Evolutionary conservation across 106 monocot genomes (phyloP).

Genomic region (Xerophyta viscosa): DNA sequence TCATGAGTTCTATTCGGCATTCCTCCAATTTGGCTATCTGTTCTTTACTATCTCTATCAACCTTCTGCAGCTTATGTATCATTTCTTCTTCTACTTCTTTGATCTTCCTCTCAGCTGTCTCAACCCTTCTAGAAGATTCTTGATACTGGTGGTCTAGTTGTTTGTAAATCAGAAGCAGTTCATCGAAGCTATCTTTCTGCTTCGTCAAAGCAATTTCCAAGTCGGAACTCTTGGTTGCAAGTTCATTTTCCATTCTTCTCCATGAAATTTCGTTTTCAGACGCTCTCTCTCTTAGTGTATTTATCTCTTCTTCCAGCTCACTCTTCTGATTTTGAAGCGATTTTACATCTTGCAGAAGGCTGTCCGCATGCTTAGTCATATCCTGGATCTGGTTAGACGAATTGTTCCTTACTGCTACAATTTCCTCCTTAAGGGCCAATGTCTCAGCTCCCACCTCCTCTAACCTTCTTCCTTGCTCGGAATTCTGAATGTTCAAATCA

Average conservation of each 20-base stretch:
- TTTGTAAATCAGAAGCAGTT: slow-evolving; percentile 28
- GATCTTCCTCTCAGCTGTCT: slow-evolving; percentile 9
- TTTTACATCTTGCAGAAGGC: slow-evolving; percentile 21
- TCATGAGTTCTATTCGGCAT: slow-evolving; percentile 18
- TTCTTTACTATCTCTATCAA: slow-evolving; percentile 28
- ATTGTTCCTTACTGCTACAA: slow-evolving; percentile 11
- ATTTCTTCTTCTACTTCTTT: slow-evolving; percentile 22
- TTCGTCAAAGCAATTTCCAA: slow-evolving; percentile 20
- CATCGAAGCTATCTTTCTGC: slow-evolving; percentile 18
- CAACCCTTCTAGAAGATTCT: slow-evolving; percentile 17
- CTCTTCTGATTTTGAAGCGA: slow-evolving; percentile 14
- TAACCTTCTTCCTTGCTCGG: slow-evolving; percentile 21
- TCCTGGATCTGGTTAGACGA: slow-evolving; percentile 9
- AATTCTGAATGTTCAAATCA: slow-evolving; percentile 16
- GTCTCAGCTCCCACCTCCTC: slow-evolving; percentile 10
- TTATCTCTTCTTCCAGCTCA: slow-evolving; percentile 18
- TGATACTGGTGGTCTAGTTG: slow-evolving; percentile 30
- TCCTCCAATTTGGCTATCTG: slow-evolving; percentile 22
- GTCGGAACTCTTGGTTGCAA: slow-evolving; percentile 25
- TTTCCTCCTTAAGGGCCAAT: slow-evolving; percentile 8
- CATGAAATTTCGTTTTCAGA: slow-evolving; percentile 10
- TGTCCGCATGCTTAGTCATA: slow-evolving; percentile 6
- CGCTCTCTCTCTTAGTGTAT: slow-evolving; percentile 1
- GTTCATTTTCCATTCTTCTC: slow-evolving; percentile 17
- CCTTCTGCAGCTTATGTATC: slow-evolving; percentile 12